phyloP scores from a whole-genome alignment of 352 stramenopile genomes.

The Phytopythium oedochilum region DNA sequence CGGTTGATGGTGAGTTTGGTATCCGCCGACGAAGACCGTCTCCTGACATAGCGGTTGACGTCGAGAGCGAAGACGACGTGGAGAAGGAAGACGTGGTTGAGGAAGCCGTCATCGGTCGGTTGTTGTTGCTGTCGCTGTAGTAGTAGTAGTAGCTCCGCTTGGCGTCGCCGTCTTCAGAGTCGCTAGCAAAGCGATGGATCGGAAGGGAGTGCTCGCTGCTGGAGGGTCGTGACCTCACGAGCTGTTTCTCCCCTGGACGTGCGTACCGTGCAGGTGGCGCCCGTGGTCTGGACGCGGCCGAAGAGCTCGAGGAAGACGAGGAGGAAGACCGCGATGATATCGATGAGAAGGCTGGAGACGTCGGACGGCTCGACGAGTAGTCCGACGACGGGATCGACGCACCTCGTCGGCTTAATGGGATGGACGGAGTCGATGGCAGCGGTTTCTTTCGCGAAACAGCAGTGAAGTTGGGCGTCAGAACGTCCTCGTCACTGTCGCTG shows the following conservation, averaged over 20 bases:
- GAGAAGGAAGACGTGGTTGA: conserved; percentile 13
- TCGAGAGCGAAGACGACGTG: conserved; percentile 18
- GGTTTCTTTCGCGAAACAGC: background rate
- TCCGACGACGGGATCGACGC: conserved; percentile 14
- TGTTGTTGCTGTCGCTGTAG: conserved; percentile 18
- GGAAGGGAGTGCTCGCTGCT: background rate
- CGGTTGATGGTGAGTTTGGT: too few species aligned
- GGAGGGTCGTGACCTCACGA: background rate
- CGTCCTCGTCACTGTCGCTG: conserved; percentile 66
- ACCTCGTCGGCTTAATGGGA: background rate
- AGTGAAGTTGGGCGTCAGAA: conserved; percentile 30
- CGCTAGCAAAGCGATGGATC: conserved; percentile 9
- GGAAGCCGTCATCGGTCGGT: conserved; percentile 17
- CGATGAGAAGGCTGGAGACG: conserved; percentile 40
- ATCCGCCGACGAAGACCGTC: conserved; percentile 2
- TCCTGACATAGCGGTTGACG: conserved; percentile 4
- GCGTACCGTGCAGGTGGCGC: background rate
- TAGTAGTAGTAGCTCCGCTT: conserved; percentile 15
- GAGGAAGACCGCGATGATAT: conserved; percentile 41
- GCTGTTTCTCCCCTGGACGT: background rate
- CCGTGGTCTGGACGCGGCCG: conserved; percentile 2
- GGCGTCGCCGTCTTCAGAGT: conserved; percentile 15
- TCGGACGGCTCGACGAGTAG: conserved; percentile 34
- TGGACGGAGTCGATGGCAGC: background rate
- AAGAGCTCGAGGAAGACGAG: conserved; percentile 19